These are phyloP conservation scores for Hyphopichia khmerensis DNA, from an alignment of 1,139 yeast species.

Conservation along the genomic window DNA sequence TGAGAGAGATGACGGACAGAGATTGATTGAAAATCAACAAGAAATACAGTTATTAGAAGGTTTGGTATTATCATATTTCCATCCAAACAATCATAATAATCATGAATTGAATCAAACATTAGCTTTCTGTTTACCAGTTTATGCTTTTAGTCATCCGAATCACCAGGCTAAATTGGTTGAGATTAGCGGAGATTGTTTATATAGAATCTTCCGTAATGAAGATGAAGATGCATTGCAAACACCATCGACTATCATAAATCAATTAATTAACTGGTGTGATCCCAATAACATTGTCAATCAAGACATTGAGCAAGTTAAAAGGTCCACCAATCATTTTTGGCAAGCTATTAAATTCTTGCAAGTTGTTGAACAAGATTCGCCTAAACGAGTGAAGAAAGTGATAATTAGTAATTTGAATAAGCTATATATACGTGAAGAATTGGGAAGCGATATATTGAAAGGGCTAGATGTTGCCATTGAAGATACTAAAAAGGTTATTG, in stretches of 20 bases:
- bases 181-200: constrained; percentile 66
- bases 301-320: constrained; percentile 35
- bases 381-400: constrained; percentile 55
- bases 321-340: constrained; percentile 54
- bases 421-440: constrained; percentile 32
- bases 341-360: constrained; percentile 59
- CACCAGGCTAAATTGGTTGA: constrained; percentile 72
- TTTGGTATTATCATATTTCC: constrained; percentile 70
- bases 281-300: constrained; percentile 65
- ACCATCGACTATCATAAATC: constrained; percentile 68
- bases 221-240: constrained; percentile 16
- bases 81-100: constrained; percentile 62
- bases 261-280: constrained; percentile 83
- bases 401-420: constrained; percentile 54
- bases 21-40: constrained; percentile 7
- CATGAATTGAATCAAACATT: constrained; percentile 76
- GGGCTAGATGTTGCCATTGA: constrained; percentile 35
- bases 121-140: constrained; percentile 87
- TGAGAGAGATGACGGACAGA: constrained; percentile 9
- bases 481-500: constrained; percentile 30
- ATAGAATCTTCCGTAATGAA: constrained; percentile 49
- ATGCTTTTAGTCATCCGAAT: constrained; percentile 71
- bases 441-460: constrained; percentile 29
- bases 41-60: constrained; percentile 60
- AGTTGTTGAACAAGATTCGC: constrained; percentile 49